Evolutionary conservation across 306 rosid genomes (phyloP).

Genomic region (Vicia villosa): DNA sequence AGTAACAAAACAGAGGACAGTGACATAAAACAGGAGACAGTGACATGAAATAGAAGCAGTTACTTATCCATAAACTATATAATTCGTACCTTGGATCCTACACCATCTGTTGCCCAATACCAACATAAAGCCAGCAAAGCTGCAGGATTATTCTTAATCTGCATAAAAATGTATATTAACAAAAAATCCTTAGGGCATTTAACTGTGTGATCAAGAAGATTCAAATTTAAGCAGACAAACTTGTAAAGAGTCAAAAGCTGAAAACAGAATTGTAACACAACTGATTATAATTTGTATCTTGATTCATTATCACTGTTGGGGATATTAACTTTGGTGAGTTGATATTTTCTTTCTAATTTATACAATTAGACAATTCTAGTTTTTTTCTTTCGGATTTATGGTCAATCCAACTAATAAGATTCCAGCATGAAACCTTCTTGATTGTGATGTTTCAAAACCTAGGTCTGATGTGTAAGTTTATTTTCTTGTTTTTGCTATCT

Average conservation of each 20-base stretch:
- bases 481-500: conserved; percentile 6
- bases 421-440: background rate
- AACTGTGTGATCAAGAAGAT: conserved; percentile 2
- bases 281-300: background rate
- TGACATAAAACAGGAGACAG: conserved; percentile 13
- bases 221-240: conserved; percentile 26
- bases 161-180: conserved; percentile 11
- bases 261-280: background rate
- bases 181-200: conserved; percentile 1
- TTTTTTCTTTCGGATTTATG: background rate
- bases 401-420: background rate
- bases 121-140: conserved; percentile 92
- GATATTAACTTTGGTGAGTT: conserved; percentile 7
- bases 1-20: background rate
- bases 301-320: background rate
- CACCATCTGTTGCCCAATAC: conserved; percentile 98
- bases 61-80: conserved; percentile 19
- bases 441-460: conserved; percentile 16
- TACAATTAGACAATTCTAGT: background rate
- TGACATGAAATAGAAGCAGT: conserved; percentile 20
- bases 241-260: background rate
- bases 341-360: no score
- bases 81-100: conserved; percentile 85
- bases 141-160: conserved; percentile 64
- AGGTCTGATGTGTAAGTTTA: background rate